Evolutionary conservation across 371 early-diverging fungal genomes (phyloP), one percentile per base, ranked within the genome.

Genomic region (Rhizopus sp.): DNA sequence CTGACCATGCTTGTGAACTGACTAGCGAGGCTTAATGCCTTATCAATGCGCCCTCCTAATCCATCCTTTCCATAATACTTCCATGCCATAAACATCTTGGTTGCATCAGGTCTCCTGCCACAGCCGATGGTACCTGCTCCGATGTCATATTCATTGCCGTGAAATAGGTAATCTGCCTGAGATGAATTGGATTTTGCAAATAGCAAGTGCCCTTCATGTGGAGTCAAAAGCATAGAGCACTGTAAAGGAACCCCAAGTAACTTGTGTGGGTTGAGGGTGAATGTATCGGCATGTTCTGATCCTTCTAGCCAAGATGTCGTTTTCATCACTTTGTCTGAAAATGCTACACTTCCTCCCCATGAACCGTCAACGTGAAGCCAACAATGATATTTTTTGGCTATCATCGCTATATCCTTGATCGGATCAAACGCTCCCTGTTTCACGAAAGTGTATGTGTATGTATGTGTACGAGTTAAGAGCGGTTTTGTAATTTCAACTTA

Each of bases 361-460:
- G 89, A 88, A 4, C 86, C 95, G 62, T 94, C 95, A 4, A 92
- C 81, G 55, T 94, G 94, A 33, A 92, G 66, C 94, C 95, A 94
- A 57, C 90, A 80, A 31, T 78, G 76, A 63, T 82, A 85, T 38
- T 79, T 80, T 58, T 76, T 77, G 7, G 89, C 83, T 35, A 91
- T 72, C 10, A 41, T 63, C 0, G 82, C 81, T 39, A 90, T 86
- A 4, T 66, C 75, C 1, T 66, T 67, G 30, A 93, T 75, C 4
- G 90, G 89, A 60, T 94, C 95, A 72, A 91, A 93, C 0, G 93
- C 84, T 6, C 93, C 91, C 77, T 80, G 55, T 10, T 23, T 23
- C 23, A 23, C 23, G 23, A 23, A 23, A 23, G 23, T 23, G 23
- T 23, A 23, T 23, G n/a, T n/a, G 50, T 46, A 44, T 12, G 42